These are phyloP conservation scores for Zalaria obscura DNA, from an alignment of 2,329 filamentous ascomycete genomes.

Conservation along the genomic window DNA sequence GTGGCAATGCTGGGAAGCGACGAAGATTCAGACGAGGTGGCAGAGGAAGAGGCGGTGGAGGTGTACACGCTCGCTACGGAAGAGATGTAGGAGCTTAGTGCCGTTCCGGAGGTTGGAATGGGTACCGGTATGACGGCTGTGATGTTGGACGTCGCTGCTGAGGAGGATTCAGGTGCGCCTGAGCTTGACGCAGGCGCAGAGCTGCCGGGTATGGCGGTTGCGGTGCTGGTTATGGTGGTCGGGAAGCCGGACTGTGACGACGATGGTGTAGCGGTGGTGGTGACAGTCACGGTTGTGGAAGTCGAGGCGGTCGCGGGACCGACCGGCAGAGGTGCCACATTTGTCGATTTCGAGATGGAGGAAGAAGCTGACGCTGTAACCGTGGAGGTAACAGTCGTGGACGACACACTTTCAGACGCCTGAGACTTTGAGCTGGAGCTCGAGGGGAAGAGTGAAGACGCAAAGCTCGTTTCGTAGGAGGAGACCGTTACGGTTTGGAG, in stretches of 20 bases:
- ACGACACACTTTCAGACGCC: background rate
- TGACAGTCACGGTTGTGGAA: background rate
- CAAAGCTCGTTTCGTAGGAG: slow-evolving; percentile 2
- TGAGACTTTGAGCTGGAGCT: background rate
- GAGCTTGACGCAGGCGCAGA: background rate
- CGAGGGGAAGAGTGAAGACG: slow-evolving; percentile 1
- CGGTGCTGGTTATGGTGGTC: background rate
- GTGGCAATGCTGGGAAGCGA: background rate
- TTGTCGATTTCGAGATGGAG: background rate
- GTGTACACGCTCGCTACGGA: slow-evolving; percentile 1
- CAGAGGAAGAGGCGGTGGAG: background rate
- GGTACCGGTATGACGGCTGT: slow-evolving; percentile 3
- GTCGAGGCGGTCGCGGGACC: slow-evolving; percentile 2
- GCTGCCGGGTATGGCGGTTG: background rate
- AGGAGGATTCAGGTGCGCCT: background rate
- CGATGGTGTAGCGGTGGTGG: background rate
- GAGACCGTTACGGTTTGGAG: slow-evolving; percentile 5
- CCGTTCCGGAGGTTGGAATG: background rate
- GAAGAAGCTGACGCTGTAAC: background rate
- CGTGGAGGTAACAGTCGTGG: background rate
- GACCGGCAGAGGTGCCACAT: slow-evolving; percentile 1
- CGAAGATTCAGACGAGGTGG: background rate
- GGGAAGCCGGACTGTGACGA: background rate
- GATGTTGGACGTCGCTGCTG: background rate
- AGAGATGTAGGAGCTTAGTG: slow-evolving; percentile 1